phyloP scores from a whole-genome alignment of 1,139 yeast species.

The Geotrichum phurueaensis region DNA sequence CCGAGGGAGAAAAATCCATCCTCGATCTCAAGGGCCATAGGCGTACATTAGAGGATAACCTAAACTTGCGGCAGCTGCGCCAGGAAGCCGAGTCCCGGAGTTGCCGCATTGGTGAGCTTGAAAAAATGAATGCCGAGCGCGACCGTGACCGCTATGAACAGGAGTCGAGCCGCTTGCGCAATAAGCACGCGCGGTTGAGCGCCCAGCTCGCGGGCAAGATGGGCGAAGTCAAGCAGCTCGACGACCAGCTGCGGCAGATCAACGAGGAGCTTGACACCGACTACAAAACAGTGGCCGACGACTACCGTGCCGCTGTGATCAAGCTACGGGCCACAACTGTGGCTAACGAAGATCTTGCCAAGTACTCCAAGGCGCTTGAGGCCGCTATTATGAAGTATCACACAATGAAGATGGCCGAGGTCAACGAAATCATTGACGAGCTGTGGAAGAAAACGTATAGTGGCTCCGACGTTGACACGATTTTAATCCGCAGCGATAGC shows the following conservation, averaged over 20 bases:
- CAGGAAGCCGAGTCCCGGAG: conserved; percentile 29
- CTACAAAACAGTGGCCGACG: conserved; percentile 57
- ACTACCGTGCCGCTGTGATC: conserved; percentile 66
- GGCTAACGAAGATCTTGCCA: conserved; percentile 78
- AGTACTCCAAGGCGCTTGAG: conserved; percentile 81
- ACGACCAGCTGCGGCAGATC: conserved; percentile 58
- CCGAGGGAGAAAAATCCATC: conserved; percentile 37
- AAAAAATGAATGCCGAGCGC: conserved; percentile 57
- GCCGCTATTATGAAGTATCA: conserved; percentile 93
- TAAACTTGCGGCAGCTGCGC: conserved; percentile 45
- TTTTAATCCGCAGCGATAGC: conserved; percentile 76
- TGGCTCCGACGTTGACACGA: conserved; percentile 92
- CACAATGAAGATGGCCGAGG: conserved; percentile 85
- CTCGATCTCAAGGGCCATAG: conserved; percentile 49
- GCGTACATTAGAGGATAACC: conserved; percentile 49
- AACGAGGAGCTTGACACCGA: conserved; percentile 59
- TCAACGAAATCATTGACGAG: conserved; percentile 80
- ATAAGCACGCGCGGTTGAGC: conserved; percentile 50
- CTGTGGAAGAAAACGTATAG: conserved; percentile 91
- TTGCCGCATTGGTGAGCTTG: conserved; percentile 39
- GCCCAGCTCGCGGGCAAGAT: conserved; percentile 67
- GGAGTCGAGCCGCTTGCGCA: conserved; percentile 51
- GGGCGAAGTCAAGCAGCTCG: conserved; percentile 82
- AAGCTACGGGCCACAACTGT: conserved; percentile 69
- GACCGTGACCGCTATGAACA: conserved; percentile 60